phyloP scores from a whole-genome alignment of 345 rosid species.

The Linum lewisii region DNA sequence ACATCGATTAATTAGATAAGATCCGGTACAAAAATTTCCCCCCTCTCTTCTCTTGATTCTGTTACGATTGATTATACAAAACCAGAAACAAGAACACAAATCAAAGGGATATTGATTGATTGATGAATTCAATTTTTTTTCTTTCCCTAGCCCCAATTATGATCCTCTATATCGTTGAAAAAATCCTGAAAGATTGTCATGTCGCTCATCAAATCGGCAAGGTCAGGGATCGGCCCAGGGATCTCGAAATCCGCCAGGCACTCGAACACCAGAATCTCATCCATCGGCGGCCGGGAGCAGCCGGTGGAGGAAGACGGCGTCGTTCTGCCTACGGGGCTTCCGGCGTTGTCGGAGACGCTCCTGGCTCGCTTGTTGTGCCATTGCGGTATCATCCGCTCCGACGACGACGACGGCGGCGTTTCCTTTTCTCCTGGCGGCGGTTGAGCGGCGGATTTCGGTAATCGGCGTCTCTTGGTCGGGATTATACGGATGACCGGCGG shows the following conservation, averaged over 20 bases:
- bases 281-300: neutral
- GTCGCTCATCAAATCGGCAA: neutral
- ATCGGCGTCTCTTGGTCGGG: neutral
- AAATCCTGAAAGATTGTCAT: neutral
- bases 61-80: too few species aligned
- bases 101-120: too few species aligned
- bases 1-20: too few species aligned
- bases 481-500: neutral
- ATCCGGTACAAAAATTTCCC: too few species aligned
- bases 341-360: neutral
- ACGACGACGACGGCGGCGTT: neutral
- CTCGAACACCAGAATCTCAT: neutral
- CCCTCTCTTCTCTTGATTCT: too few species aligned
- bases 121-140: too few species aligned
- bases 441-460: neutral
- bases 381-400: neutral
- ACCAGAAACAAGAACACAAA: neutral
- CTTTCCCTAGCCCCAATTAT: neutral
- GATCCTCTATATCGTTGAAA: neutral
- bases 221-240: neutral
- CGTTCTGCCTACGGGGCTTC: neutral
- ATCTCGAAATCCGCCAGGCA: neutral
- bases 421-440: neutral
- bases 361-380: neutral
- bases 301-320: neutral